Evolutionary conservation across 768 basidiomycete genomes (phyloP).

Genomic region (Boletus rufocinnamomeus): DNA sequence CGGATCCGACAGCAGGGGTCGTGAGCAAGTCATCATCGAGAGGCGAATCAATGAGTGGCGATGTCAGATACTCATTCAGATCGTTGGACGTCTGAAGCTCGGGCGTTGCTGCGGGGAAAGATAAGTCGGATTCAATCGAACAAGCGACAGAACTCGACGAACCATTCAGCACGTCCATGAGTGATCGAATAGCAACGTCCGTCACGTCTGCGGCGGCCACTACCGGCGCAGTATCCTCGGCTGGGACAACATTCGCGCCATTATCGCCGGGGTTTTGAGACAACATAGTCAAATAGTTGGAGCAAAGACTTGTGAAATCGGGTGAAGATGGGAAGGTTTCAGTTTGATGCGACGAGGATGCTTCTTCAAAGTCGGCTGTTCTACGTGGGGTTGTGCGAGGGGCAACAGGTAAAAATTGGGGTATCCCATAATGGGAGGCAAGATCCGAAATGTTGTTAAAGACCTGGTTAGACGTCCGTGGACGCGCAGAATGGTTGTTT

Average conservation of each 20-base stretch:
- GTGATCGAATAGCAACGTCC: slow-evolving; percentile 39
- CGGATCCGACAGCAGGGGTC: slow-evolving; percentile 43
- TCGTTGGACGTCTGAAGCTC: slow-evolving; percentile 40
- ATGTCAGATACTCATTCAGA: slow-evolving; percentile 47
- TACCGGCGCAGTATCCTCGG: slow-evolving; percentile 29
- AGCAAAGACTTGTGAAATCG: slow-evolving; percentile 50
- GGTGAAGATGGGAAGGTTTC: slow-evolving; percentile 31
- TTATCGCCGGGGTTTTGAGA: slow-evolving; percentile 48
- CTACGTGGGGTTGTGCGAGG: slow-evolving; percentile 59
- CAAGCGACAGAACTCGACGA: neutral
- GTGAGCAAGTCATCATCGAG: slow-evolving; percentile 46
- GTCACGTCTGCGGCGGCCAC: slow-evolving; percentile 23
- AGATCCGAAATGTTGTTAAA: slow-evolving; percentile 67
- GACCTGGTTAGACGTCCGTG: slow-evolving; percentile 64
- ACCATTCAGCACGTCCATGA: slow-evolving; percentile 45
- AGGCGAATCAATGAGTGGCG: slow-evolving; percentile 50
- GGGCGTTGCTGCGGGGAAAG: slow-evolving; percentile 31
- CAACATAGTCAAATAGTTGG: slow-evolving; percentile 73
- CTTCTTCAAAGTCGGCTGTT: slow-evolving; percentile 38
- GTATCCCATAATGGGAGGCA: slow-evolving; percentile 79
- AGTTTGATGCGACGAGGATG: slow-evolving; percentile 28
- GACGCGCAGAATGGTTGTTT: slow-evolving; percentile 58
- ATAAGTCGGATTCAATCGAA: neutral
- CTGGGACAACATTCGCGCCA: slow-evolving; percentile 36
- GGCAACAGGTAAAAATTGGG: slow-evolving; percentile 65